Percentiles rank a stretch among this genome's conserved stretches.
These are phyloP conservation scores for Lasiosphaeriaceae sp. DNA, from an alignment of 495 filamentous ascomycete genomes.

Conservation along the genomic window DNA sequence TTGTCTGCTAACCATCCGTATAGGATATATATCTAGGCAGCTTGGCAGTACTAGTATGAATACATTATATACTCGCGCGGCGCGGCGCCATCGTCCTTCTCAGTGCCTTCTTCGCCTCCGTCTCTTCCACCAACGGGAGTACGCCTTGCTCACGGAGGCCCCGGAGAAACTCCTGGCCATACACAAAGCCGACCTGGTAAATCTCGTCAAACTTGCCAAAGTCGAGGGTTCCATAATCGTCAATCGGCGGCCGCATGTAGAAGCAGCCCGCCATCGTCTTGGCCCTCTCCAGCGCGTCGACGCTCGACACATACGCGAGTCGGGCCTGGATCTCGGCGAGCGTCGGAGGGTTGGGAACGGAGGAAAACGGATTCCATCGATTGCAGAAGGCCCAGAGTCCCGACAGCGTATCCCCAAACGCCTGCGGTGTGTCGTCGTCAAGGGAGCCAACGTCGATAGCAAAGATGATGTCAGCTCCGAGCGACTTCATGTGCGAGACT, in stretches of 20 bases:
- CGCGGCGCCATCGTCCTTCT: slow-evolving; percentile 91
- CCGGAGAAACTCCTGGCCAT: slow-evolving; percentile 73
- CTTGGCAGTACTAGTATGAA: not conserved
- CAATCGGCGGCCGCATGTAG: slow-evolving; percentile 94
- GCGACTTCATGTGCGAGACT: slow-evolving; percentile 91
- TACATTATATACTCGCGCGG: slow-evolving; percentile 74
- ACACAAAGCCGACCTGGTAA: slow-evolving; percentile 80
- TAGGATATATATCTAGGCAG: not conserved
- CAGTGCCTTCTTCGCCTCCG: slow-evolving; percentile 82
- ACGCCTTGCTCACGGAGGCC: slow-evolving; percentile 71
- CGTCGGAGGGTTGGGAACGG: slow-evolving; percentile 84
- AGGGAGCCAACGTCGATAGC: slow-evolving; percentile 90
- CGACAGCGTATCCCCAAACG: slow-evolving; percentile 90
- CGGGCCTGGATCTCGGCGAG: slow-evolving; percentile 93
- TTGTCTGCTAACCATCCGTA: not conserved
- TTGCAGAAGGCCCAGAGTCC: slow-evolving; percentile 92
- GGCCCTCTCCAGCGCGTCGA: slow-evolving; percentile 89
- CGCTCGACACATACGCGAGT: slow-evolving; percentile 87
- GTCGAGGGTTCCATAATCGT: slow-evolving; percentile 88
- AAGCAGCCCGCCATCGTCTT: slow-evolving; percentile 83
- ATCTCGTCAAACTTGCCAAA: slow-evolving; percentile 98
- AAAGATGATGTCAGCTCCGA: slow-evolving; percentile 91
- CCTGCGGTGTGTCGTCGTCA: slow-evolving; percentile 85
- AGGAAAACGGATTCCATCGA: slow-evolving; percentile 93
- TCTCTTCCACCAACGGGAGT: slow-evolving; percentile 64